Evolutionary conservation across 129 eudicot genomes (phyloP), one percentile per base, ranked within the genome.

Genomic region (Deinandra increscens): DNA sequence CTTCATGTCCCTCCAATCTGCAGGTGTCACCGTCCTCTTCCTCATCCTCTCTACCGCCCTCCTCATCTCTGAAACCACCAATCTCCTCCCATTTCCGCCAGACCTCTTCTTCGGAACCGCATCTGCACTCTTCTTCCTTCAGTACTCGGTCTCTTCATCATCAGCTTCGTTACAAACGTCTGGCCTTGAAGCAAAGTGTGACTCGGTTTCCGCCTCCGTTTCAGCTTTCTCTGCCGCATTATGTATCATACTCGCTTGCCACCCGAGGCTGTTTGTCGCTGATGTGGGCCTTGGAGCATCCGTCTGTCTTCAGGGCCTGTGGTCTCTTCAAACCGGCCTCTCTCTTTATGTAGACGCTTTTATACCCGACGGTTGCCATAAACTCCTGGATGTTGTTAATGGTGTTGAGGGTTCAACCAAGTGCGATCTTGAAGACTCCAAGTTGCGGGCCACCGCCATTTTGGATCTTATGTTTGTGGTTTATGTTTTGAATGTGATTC

Each of bases 341-440:
- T 79, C 98, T 4, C 86, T 92, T 17, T 80, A 89, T 22, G 90
- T 89, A 0, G 98, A 92, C 11, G 96, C 90, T 36, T 89, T 92
- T 58, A 85, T 92, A 11, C 98, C 98, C 0, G 85, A 92, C 20
- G 98, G 98, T 1, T 92, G 98, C 61, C 91, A 92, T 62, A 83
- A 83, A 81, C 84, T 92, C 37, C 85, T 92, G 15, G 96, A 89
- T 58, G 98, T 92, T 8, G 89, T 78, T 4, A 70, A 80, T 42
- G 98, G 98, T 0, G 90, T 92, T 4, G 92, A 89, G 71, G 98
- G 98, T 4, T 88, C 98, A 15, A 92, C 98, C 41, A 83, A 73
- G 76, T 92, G 98, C 45, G 95, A 86, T 50, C 79, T 87, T 64
- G 98, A 92, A 0, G 98, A 89, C 15, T 81, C 96, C 10, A 89